Evolutionary conservation across 805 yeast species (phyloP), one percentile per base, ranked within the genome.

Genomic region (Schwanniomyces polymorphus): DNA sequence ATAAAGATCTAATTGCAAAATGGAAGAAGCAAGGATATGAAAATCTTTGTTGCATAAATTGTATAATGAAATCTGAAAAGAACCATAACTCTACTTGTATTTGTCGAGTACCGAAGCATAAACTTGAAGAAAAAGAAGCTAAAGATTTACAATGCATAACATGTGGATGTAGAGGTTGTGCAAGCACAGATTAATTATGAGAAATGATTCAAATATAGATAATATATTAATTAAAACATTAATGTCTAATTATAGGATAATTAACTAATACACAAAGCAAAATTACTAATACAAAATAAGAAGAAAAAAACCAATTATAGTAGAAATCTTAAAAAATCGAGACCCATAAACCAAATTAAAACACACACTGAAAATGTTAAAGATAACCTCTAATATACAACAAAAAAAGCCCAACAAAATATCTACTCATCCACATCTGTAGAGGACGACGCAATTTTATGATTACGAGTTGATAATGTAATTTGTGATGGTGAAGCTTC

Each of bases 21-120:
- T 86, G 91, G 91, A 82, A 81, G 64, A 85, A 84, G 58, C 84
- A 80, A 58, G 97, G 97, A 8, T 91, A 91, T 63, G 97, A 91
- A 60, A 79, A 85, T 46, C 68, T 91, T 41, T 91, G 97, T 60
- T 91, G 97, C 61, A 64, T 91, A 49, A 76, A 79, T 52, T 91
- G 97, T 61, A 88, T 91, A 28, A 81, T 80, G 57, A 75, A 75
- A 25, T 64, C 64, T 33, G 90, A 86, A 51, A 82, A 76, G 39
- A 80, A 80, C 55, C 86, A 84, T 55, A 57, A 56, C 37, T 77
- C 81, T 5, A 80, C 90, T 0, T 91, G 97, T 65, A 81, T 91
- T 17, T 91, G 97, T 60, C 69, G 97, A 46, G 96, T 91, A 2
- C 96, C 97, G 1, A 75, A 81, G 53, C 77, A 77, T 1, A 80